phyloP scores from a whole-genome alignment of 2,329 filamentous ascomycete genomes.

The Thielaviopsis euricoi region DNA sequence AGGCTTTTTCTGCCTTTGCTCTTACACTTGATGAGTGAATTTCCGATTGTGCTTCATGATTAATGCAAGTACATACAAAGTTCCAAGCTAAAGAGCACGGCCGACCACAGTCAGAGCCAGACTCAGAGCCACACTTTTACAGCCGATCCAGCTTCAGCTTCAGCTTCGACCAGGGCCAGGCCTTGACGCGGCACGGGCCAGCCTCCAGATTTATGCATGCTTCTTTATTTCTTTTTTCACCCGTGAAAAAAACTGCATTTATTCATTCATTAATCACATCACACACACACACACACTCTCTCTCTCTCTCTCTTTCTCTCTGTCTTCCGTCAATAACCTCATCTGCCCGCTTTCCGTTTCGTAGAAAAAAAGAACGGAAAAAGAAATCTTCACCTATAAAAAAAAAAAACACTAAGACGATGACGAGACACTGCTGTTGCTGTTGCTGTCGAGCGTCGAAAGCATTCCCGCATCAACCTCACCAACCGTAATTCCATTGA shows the following conservation, averaged over 20 bases:
- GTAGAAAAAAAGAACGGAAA: neutral
- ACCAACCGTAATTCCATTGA: conserved; percentile 11
- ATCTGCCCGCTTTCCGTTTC: neutral
- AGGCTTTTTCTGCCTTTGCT: neutral
- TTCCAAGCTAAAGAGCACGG: neutral
- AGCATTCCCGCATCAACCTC: conserved; percentile 11
- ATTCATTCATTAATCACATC: neutral
- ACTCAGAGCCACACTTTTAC: neutral
- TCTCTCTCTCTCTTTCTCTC: no score
- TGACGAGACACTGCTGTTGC: neutral
- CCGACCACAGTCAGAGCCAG: neutral
- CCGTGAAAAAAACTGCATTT: no score
- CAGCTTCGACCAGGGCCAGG: neutral
- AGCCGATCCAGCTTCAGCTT: neutral
- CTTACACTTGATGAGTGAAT: no score
- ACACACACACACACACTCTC: no score
- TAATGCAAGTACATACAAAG: no score
- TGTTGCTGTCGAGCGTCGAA: conserved; percentile 6
- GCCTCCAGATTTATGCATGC: neutral
- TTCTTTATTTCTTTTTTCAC: no score
- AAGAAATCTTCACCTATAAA: neutral
- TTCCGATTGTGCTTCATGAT: no score
- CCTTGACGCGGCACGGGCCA: neutral
- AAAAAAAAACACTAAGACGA: neutral
- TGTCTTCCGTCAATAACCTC: neutral